Base-by-base conservation (phyloP, 352 stramenopile genomes). In the Pythium periplocum region DNA sequence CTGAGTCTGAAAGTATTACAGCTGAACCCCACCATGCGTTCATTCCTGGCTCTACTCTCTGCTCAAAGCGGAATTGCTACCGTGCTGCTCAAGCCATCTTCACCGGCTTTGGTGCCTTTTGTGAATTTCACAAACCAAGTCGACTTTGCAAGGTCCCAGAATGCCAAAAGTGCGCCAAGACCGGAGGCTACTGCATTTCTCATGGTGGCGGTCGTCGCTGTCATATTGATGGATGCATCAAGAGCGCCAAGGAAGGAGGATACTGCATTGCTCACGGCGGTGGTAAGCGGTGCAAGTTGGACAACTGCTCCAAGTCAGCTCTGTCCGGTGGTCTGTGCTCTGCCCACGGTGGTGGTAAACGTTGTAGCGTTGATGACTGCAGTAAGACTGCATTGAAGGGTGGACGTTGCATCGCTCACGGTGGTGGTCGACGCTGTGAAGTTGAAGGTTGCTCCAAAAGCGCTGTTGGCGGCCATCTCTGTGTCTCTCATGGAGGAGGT, bases 211-310 rank as follows among this genome's bases (percentile, higher is more conserved):
- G 66, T 6, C 68, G 64, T 4, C 74, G 79, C 8, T 90, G 79
- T 58, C 61, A 57, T 48, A 37, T 68, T 9, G 64, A 75, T 2
- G 65, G 62, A 33, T 93, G 83, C 60, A 59, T 75, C 4, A 93
- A 93, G 69, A 80, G 65, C 36, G 83, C 80, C 37, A 86, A 92
- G 54, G 74, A 86, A 42, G 77, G 78, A 5, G 79, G 78, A 36
- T 86, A 71, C 56, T 85, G 78, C 43, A 82, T 87, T 48, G 73
- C 68, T 4, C 75, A 86, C 51, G 75, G 75, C 31, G 75, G 76
- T 9, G 74, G 73, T 45, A 82, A 83, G 50, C 76, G 73, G 30
- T 87, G 76, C 56, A 67, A 68, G 38, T 53, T 69, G 39, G 62
- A 75, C 17, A 56, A 63, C 4, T 90, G 79, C 48, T 66, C 59